phyloP scores from a whole-genome alignment of 176 grass and related monocot genomes.

The Leersia perrieri region DNA sequence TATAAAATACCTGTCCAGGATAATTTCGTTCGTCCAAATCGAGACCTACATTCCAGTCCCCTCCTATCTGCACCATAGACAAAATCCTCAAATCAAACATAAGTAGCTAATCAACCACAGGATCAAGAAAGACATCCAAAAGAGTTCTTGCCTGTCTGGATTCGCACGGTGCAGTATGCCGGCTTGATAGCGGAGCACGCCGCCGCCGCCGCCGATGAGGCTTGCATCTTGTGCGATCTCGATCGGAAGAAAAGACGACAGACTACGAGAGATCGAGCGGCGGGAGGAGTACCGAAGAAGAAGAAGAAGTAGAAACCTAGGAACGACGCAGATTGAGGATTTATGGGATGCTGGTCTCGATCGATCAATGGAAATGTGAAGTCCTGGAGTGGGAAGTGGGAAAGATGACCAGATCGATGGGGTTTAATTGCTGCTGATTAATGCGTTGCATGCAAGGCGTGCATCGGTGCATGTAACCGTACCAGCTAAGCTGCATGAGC shows the following conservation, averaged over 20 bases:
- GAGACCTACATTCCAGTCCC: neutral
- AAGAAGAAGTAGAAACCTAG: neutral
- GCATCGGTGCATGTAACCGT: neutral
- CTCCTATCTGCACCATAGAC: slow-evolving; percentile 24
- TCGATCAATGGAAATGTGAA: neutral
- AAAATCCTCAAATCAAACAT: neutral
- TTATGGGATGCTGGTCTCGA: neutral
- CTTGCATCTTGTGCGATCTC: neutral
- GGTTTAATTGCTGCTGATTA: neutral
- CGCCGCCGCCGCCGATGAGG: neutral
- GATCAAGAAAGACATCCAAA: neutral
- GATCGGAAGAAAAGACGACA: neutral
- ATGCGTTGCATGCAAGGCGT: neutral
- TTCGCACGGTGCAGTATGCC: neutral
- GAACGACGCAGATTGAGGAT: neutral
- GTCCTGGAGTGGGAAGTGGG: neutral
- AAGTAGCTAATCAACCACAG: neutral
- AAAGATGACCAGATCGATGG: too few relatives aligned
- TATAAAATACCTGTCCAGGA: slow-evolving; percentile 36
- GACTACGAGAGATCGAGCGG: neutral
- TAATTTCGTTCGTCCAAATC: neutral
- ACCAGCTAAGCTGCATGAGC: neutral
- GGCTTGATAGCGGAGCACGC: neutral
- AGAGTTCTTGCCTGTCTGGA: slow-evolving; percentile 28
- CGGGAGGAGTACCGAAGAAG: neutral